Base-by-base conservation (phyloP, 306 rosid genomes). In the Parietaria judaica region DNA sequence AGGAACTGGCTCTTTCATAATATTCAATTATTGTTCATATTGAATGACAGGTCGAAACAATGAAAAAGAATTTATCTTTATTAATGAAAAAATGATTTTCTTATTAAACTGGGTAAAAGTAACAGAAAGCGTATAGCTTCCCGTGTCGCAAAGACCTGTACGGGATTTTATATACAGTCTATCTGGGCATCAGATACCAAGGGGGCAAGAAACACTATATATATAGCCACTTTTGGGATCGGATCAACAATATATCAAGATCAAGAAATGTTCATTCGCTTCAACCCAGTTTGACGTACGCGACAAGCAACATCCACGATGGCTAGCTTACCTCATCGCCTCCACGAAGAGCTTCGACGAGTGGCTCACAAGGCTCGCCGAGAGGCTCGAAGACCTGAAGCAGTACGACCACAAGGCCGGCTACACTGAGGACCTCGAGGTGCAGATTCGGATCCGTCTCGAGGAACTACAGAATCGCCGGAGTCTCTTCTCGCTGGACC, bases 131-230 rank as follows among this genome's bases (percentile, higher is more conserved):
- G 47, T 58, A 68, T 50, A 63, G 82, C 91, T 79, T 72, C 1
- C 82, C 44, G 89, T 81, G 96, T 87, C 92, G 85, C 95, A 84
- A n/a, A 77, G 88, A 45, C 83, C 86, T 77, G 85, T 73, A 34
- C 63, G n/a, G 43, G n/a, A 17, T 53, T 75, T 34, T 44, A 3
- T 82, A 1, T 90, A 59, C 72, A 86, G 95, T 88, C 79, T 43
- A 31, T 46, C 95, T 60, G 85, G 85, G 79, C 89, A 86, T 80
- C 74, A 84, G 90, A 87, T 86, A 86, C 94, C 76, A 77, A 31
- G n/a, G n/a, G 58, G 86, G 88, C 90, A 82, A 76, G 13, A 17
- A n/a, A 16, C 4, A 8, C 7, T 4, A n/a, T n/a, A n/a, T n/a
- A n/a, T n/a, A 4, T 7, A 3, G 7, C 7, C 44, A 3, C 5